Evolutionary conservation across 2,329 filamentous ascomycete genomes (phyloP).

Genomic region (Fusarium sp.): DNA sequence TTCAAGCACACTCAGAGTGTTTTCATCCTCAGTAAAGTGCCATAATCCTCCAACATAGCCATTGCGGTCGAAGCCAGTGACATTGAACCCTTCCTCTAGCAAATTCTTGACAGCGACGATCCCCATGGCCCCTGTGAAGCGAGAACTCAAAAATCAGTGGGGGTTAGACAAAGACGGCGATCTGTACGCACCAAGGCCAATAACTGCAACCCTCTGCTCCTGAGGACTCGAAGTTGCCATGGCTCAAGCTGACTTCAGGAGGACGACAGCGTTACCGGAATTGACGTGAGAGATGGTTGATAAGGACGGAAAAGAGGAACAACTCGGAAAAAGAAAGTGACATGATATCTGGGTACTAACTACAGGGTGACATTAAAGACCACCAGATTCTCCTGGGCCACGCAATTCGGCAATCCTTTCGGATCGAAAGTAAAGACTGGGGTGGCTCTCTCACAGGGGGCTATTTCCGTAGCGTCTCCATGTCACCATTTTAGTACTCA

Average conservation of each 20-base stretch:
- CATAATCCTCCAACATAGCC: conserved; percentile 57
- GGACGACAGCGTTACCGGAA: neutral
- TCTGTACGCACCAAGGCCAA: conserved; percentile 27
- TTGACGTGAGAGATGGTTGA: neutral
- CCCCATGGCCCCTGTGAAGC: conserved; percentile 50
- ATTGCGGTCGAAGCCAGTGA: conserved; percentile 57
- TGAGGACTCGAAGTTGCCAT: conserved; percentile 18
- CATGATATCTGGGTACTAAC: neutral
- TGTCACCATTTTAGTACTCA: neutral
- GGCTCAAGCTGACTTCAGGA: neutral
- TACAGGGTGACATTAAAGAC: neutral
- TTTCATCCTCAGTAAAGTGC: conserved; percentile 53
- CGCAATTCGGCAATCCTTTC: neutral
- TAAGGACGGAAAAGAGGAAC: neutral
- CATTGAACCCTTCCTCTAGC: conserved; percentile 58
- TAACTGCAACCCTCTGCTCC: conserved; percentile 29
- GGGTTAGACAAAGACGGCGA: neutral
- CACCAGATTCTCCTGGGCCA: neutral
- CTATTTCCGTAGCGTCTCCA: conserved; percentile 3
- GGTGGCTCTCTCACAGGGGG: neutral
- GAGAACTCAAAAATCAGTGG: neutral
- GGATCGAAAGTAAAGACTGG: neutral
- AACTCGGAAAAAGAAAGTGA: neutral
- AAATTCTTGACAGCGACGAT: conserved; percentile 57
- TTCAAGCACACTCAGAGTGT: conserved; percentile 51